Base-by-base conservation (phyloP, 2,329 filamentous ascomycete genomes). In the Tolypocladium amazonense region DNA sequence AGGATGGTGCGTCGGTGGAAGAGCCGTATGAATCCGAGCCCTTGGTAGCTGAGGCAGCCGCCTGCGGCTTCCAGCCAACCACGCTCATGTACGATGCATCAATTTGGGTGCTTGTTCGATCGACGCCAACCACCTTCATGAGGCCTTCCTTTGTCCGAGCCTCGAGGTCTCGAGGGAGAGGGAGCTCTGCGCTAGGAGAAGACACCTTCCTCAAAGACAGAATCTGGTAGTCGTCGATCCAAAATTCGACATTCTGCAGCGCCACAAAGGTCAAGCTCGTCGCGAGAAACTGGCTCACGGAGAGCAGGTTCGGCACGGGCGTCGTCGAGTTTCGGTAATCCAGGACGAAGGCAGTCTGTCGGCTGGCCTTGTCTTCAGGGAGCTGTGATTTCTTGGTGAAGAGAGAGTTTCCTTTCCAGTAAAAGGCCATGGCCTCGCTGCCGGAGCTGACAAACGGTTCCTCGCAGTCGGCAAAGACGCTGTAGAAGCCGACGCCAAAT, bases 401-500 rank as follows among this genome's bases (percentile, higher is more conserved):
- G 1, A 99, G 81, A 6, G 91, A 90, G 72, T 97, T 97, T n/a
- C 89, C 92, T 73, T 97, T 97, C 95, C 94, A 99, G 77, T 97
- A 99, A 70, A 99, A 99, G 0, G 93, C 93, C 90, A 99, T 97
- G 43, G 92, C 92, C 74, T 96, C 88, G 63, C 82, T 84, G 0
- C 94, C 94, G 0, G 93, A 97, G 65, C 91, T 94, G 64, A 99
- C 89, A 70, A 99, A 97, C 0, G 94, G 94, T 67, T 97, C 92
- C 74, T 99, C 95, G 71, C 93, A 99, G 72, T 99, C 94, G 62
- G 94, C 90, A 72, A 99, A 99, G 45, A 97, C 93, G 72, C 90
- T 96, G 80, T 99, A 99, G 77, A 99, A 99, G 2, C 94, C 94
- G 38, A 99, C 94, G 65, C 94, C 94, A 72, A 99, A 99, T 4